Percentiles rank a stretch among this genome's conserved stretches.
Evolutionary conservation across 2,329 filamentous ascomycete genomes (phyloP).

Genomic region (Trichophyton simii): DNA sequence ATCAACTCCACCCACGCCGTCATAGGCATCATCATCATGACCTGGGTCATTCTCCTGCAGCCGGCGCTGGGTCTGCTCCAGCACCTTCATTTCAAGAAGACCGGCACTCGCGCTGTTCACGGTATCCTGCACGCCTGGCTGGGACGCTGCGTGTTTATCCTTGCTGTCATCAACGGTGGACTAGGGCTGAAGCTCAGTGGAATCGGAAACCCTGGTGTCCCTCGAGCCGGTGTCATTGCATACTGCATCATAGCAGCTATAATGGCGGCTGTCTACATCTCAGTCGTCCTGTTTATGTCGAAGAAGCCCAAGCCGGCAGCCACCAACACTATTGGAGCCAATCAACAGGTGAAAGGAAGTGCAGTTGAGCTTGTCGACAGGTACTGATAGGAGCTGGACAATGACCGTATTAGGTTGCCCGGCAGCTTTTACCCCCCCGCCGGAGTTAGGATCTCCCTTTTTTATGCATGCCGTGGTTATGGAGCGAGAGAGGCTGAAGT

Average conservation of each 20-base stretch:
- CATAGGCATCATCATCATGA: slow-evolving; percentile 43
- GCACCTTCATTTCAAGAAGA: slow-evolving; percentile 39
- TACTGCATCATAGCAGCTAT: slow-evolving; percentile 41
- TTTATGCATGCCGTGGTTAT: neutral
- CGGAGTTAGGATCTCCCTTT: neutral
- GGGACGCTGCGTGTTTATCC: slow-evolving; percentile 38
- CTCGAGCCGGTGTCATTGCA: slow-evolving; percentile 25
- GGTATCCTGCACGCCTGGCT: slow-evolving; percentile 42
- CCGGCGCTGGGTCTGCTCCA: slow-evolving; percentile 42
- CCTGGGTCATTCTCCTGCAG: slow-evolving; percentile 44
- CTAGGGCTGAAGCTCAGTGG: slow-evolving; percentile 40
- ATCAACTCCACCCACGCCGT: slow-evolving; percentile 37
- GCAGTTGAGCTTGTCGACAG: neutral
- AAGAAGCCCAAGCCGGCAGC: neutral
- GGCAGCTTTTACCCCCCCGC: neutral
- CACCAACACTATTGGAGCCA: neutral
- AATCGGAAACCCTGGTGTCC: slow-evolving; percentile 24
- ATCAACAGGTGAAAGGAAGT: neutral
- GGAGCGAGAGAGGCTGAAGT: neutral
- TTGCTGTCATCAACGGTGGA: slow-evolving; percentile 47
- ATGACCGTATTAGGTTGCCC: no score
- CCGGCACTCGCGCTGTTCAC: slow-evolving; percentile 33
- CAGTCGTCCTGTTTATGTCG: slow-evolving; percentile 11
- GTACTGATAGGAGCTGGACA: neutral
- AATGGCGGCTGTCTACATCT: slow-evolving; percentile 34